These are phyloP conservation scores for Arbutus unedo DNA, from an alignment of 148 eudicot species.

Conservation along the genomic window DNA sequence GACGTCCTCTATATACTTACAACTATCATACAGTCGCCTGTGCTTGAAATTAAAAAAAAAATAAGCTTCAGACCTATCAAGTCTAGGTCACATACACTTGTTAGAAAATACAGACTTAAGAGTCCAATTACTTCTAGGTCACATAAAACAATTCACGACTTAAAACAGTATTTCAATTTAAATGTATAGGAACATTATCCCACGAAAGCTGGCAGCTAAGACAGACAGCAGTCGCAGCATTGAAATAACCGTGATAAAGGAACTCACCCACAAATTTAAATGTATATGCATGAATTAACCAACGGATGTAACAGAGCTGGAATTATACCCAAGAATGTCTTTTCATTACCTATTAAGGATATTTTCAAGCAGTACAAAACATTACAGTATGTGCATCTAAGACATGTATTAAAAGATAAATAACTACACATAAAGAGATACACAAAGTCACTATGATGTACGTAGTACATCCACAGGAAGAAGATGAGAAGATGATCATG, in stretches of 20 bases:
- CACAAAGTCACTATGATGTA: neutral
- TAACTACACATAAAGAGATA: neutral
- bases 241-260: neutral
- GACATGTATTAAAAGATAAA: neutral
- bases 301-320: neutral
- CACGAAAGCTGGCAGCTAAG: neutral
- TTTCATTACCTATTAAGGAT: neutral
- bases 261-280: neutral
- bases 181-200: neutral
- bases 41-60: neutral
- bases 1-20: neutral
- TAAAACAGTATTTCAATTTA: neutral
- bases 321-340: neutral
- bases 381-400: neutral
- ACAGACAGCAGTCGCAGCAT: neutral
- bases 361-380: neutral
- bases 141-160: neutral
- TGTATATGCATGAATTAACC: neutral
- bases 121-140: neutral
- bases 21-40: neutral
- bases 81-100: neutral
- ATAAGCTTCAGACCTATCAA: neutral
- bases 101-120: neutral
- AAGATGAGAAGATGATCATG: neutral
- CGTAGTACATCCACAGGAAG: neutral